Evolutionary conservation across 495 filamentous ascomycete genomes (phyloP), one percentile per base, ranked within the genome.

Genomic region (Penicillium angulare): DNA sequence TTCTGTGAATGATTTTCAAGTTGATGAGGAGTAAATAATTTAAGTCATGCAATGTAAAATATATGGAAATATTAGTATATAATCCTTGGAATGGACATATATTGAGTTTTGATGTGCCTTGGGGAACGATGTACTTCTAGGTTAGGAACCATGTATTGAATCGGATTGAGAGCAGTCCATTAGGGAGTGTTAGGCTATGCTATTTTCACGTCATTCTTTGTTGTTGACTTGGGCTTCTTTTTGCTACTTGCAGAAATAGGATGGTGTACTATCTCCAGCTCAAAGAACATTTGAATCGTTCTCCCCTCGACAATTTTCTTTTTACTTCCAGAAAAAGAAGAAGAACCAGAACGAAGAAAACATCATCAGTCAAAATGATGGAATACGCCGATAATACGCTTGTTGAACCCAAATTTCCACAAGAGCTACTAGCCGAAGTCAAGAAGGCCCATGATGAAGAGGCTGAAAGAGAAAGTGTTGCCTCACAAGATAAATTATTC

Each of bases 131-230:
- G n/a, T n/a, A n/a, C n/a, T n/a, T n/a, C n/a, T n/a, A n/a, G n/a
- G n/a, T n/a, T n/a, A n/a, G n/a, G n/a, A n/a, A n/a, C n/a, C n/a
- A n/a, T n/a, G n/a, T n/a, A n/a, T n/a, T n/a, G n/a, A n/a, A n/a
- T n/a, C n/a, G n/a, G n/a, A n/a, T n/a, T n/a, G n/a, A n/a, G n/a
- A n/a, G n/a, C n/a, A n/a, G n/a, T n/a, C n/a, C n/a, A n/a, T n/a
- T n/a, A n/a, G n/a, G n/a, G n/a, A n/a, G n/a, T n/a, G n/a, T n/a
- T n/a, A n/a, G n/a, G n/a, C n/a, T n/a, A n/a, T n/a, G n/a, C n/a
- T n/a, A n/a, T n/a, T n/a, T n/a, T n/a, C n/a, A 47, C 32, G 34
- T 48, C 45, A 39, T 26, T 39, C 48, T 49, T 52, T 52, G 32
- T 41, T 50, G 20, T 52, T 49, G 45, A 29, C 33, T 52, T 29